Conservation (phyloP, 371 early-diverging fungal species). For the Phascolomyces articulosus region DNA sequence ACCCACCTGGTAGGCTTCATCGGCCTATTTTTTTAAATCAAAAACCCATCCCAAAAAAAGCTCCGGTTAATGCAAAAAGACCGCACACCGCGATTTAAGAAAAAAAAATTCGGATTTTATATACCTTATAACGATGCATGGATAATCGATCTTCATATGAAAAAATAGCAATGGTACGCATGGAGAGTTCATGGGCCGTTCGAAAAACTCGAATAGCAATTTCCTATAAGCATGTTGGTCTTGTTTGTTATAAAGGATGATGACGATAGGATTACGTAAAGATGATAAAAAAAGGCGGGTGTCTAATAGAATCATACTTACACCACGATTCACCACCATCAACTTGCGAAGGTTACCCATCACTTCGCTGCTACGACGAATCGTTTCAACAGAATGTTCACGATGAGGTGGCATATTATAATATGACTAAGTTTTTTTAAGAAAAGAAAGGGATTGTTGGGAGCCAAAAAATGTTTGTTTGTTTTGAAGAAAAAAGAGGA, state of each 20-base stretch:
- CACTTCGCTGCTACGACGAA: constrained; percentile 58
- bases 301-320: too few species aligned
- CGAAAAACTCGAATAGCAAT: constrained; percentile 93
- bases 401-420: constrained; percentile 30
- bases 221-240: too few species aligned
- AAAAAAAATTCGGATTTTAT: too few species aligned
- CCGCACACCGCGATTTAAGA: neutral
- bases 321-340: constrained; percentile 71
- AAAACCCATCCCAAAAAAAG: neutral
- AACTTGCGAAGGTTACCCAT: constrained; percentile 58
- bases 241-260: too few species aligned
- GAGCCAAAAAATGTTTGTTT: too few species aligned
- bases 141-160: constrained; percentile 89
- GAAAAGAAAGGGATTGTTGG: too few species aligned
- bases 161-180: constrained; percentile 89
- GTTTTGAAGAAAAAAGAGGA: too few species aligned
- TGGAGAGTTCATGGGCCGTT: constrained; percentile 89
- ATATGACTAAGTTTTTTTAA: neutral
- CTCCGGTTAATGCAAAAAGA: neutral
- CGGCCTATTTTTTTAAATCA: constrained; percentile 59
- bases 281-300: too few species aligned
- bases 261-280: too few species aligned
- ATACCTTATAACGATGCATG: constrained; percentile 92
- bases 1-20: constrained; percentile 93
- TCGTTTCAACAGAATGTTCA: constrained; percentile 67